Percentiles rank a stretch among this genome's conserved stretches.
phyloP scores from a whole-genome alignment of 345 rosid genomes.

The Dipteronia sinensis region DNA sequence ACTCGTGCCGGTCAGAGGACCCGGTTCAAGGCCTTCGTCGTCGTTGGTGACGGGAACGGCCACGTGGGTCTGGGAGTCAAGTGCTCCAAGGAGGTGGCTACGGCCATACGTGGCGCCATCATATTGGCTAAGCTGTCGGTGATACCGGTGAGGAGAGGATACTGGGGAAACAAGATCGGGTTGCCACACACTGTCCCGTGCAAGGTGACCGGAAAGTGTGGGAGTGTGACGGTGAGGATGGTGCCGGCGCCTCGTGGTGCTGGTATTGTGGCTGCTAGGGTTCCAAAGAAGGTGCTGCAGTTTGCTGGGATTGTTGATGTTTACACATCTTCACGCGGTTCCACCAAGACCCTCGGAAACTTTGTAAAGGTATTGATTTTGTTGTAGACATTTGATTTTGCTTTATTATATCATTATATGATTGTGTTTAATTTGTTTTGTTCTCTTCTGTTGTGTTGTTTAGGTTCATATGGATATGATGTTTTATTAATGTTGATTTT shows the following conservation, averaged over 20 bases:
- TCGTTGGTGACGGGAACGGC: conserved; percentile 63
- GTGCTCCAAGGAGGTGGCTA: conserved; percentile 71
- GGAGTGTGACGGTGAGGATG: conserved; percentile 73
- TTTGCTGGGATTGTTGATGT: conserved; percentile 86
- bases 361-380: conserved; percentile 61
- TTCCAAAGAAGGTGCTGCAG: conserved; percentile 87
- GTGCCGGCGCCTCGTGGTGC: conserved; percentile 88
- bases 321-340: conserved; percentile 76
- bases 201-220: conserved; percentile 76
- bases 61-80: conserved; percentile 77
- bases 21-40: conserved; percentile 75
- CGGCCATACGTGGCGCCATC: conserved; percentile 66
- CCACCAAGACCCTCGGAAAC: conserved; percentile 81
- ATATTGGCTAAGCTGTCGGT: conserved; percentile 66
- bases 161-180: conserved; percentile 83
- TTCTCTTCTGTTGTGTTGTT: too few relatives aligned
- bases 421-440: too few relatives aligned
- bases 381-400: too few relatives aligned
- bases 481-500: too few relatives aligned
- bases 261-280: conserved; percentile 84
- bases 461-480: too few relatives aligned
- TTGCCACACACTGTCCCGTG: conserved; percentile 75
- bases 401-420: too few relatives aligned
- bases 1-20: conserved; percentile 78
- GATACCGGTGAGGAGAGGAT: conserved; percentile 69